Evolutionary conservation across 805 yeast species (phyloP).

Genomic region (Wickerhamiella vanderwaltii): DNA sequence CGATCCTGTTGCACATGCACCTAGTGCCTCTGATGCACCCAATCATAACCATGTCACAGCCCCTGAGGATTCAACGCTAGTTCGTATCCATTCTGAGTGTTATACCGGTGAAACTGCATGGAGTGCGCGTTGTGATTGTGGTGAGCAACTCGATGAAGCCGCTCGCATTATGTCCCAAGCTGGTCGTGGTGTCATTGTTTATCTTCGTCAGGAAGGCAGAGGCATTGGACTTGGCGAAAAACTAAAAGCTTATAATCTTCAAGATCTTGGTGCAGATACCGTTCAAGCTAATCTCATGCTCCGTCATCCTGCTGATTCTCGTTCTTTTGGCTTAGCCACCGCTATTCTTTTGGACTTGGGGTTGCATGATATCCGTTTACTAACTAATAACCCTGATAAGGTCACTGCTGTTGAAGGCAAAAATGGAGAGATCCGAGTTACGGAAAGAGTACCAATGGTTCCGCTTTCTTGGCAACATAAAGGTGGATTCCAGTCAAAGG

Average conservation of each 20-base stretch:
- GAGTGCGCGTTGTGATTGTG: constrained; percentile 98
- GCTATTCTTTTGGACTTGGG: constrained; percentile 82
- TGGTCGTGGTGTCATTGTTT: constrained; percentile 91
- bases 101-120: constrained; percentile 99
- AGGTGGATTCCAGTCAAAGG: constrained; percentile 66
- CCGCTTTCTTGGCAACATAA: constrained; percentile 80
- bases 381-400: constrained; percentile 95
- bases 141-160: constrained; percentile 97
- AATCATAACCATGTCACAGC: background rate
- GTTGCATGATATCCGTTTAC: constrained; percentile 51
- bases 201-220: constrained; percentile 93
- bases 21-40: background rate
- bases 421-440: constrained; percentile 58
- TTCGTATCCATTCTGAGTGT: constrained; percentile 91
- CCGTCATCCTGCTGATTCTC: constrained; percentile 96
- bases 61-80: constrained; percentile 34
- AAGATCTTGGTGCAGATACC: constrained; percentile 97
- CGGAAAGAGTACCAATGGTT: constrained; percentile 90
- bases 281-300: constrained; percentile 88
- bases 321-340: constrained; percentile 87
- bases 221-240: constrained; percentile 98
- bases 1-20: background rate
- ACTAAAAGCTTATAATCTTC: constrained; percentile 89
- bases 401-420: constrained; percentile 89
- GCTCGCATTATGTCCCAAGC: constrained; percentile 79